Evolutionary conservation across 495 filamentous ascomycete species (phyloP), one percentile per base, ranked within the genome.

Genomic region (Penicillium parvum): DNA sequence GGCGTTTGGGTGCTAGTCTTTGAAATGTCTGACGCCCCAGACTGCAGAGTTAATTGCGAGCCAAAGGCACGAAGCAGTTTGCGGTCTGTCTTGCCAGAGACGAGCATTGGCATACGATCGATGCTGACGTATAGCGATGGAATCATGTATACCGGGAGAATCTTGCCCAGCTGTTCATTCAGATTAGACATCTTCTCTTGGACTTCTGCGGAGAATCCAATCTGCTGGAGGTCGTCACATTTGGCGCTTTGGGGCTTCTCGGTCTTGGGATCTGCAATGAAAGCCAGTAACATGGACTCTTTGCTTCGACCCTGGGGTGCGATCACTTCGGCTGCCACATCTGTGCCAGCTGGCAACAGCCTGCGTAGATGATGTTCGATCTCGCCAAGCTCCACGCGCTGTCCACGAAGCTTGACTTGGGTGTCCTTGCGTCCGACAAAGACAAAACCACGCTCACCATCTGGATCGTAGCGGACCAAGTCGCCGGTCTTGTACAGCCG

Each of bases 361-460:
- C 49, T 52, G 30, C 52, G 53, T 8, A 69, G 54, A 17, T 69
- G 68, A 48, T 60, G 64, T 44, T 72, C 68, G 22, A 72, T 68
- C 40, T 84, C 81, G 0, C 70, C 74, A 4, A 84, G 64, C 51
- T 85, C 81, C 26, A 85, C 71, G 25, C 80, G 70, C 47, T 83
- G 78, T 7, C 80, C 81, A 10, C 73, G 73, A 3, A 84, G 47
- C 53, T 84, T 85, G 12, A 81, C 77, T 48, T 83, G 79, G 7
- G 77, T 75, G 43, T 85, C 81, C 30, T 76, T 75, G 6, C 82
- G 60, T 18, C 80, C 80, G 2, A 77, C 68, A 48, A 80, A 82
- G n/a, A 75, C 56, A 41, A 84, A 65, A 20, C 65, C 54, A 18
- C 58, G 48, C 18, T 62, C 58, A 1, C 74, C 75, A 48, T 75